phyloP scores from a whole-genome alignment of 106 monocot species.

The Phalaenopsis equestris region DNA sequence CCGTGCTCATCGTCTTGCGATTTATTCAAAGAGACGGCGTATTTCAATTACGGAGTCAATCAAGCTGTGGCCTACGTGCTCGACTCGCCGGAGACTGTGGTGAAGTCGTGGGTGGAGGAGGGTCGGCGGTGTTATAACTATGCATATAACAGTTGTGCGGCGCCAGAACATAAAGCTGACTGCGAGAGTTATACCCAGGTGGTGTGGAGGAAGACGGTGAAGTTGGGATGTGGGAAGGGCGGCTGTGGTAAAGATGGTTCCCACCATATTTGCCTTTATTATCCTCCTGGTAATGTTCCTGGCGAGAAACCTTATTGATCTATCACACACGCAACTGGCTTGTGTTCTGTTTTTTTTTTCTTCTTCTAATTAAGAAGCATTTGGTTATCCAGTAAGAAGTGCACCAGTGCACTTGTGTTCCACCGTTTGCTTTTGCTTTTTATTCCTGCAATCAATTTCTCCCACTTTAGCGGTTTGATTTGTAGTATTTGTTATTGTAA shows the following conservation, averaged over 20 bases:
- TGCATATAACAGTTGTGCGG: not conserved
- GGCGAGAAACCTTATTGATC: conserved; percentile 29
- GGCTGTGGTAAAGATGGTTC: conserved; percentile 11
- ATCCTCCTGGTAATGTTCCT: conserved; percentile 32
- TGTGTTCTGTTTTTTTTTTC: not conserved
- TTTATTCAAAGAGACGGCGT: not conserved
- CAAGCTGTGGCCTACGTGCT: conserved; percentile 10
- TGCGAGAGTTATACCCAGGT: conserved; percentile 46
- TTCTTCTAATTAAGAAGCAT: not conserved
- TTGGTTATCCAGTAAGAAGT: not conserved
- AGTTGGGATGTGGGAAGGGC: conserved; percentile 33
- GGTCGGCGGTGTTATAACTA: conserved; percentile 7
- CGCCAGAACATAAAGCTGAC: conserved; percentile 4
- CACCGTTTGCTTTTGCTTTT: too few relatives aligned
- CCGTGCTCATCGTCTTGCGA: not conserved
- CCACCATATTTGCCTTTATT: conserved; percentile 32
- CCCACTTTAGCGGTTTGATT: too few relatives aligned
- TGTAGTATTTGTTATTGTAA: too few relatives aligned
- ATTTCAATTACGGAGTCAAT: conserved; percentile 17
- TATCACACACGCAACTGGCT: not conserved
- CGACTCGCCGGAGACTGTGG: conserved; percentile 10
- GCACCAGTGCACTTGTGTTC: not conserved
- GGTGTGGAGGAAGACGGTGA: conserved; percentile 22
- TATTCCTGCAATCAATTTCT: too few relatives aligned
- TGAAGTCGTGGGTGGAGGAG: conserved; percentile 17